phyloP scores from a whole-genome alignment of 2,329 filamentous ascomycete species.

The Xylariaceae sp. region DNA sequence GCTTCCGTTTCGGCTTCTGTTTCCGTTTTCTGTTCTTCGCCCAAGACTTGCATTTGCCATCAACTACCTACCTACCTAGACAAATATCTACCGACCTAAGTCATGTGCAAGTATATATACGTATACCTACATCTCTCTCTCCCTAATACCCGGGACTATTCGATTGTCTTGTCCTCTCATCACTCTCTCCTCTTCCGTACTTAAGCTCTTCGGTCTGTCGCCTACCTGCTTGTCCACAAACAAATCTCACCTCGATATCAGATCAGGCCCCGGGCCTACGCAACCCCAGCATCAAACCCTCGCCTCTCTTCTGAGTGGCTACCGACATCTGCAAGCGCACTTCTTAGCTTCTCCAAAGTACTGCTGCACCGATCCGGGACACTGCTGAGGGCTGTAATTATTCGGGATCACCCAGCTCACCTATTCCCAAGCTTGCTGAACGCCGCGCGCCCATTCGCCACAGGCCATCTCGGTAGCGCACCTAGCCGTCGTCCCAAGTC shows the following conservation, averaged over 20 bases:
- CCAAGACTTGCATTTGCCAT: neutral
- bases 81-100: too few relatives aligned
- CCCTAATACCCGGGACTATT: neutral
- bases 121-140: neutral
- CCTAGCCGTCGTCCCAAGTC: slow-evolving; percentile 10
- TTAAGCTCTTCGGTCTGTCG: slow-evolving; percentile 2
- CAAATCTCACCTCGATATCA: slow-evolving; percentile 10
- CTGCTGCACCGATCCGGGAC: slow-evolving; percentile 18
- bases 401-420: neutral
- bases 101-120: neutral
- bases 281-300: neutral
- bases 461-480: neutral
- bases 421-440: neutral
- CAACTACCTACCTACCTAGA: neutral
- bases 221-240: slow-evolving; percentile 11
- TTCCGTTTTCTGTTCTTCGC: neutral
- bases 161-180: neutral
- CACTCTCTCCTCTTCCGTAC: neutral
- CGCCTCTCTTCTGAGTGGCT: slow-evolving; percentile 14
- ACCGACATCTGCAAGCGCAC: slow-evolving; percentile 13
- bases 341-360: slow-evolving; percentile 4
- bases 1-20: neutral
- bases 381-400: neutral
- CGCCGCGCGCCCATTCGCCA: neutral
- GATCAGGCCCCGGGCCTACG: slow-evolving; percentile 5